Evolutionary conservation across 495 filamentous ascomycete species (phyloP).

Genomic region (Glonium stellatum): DNA sequence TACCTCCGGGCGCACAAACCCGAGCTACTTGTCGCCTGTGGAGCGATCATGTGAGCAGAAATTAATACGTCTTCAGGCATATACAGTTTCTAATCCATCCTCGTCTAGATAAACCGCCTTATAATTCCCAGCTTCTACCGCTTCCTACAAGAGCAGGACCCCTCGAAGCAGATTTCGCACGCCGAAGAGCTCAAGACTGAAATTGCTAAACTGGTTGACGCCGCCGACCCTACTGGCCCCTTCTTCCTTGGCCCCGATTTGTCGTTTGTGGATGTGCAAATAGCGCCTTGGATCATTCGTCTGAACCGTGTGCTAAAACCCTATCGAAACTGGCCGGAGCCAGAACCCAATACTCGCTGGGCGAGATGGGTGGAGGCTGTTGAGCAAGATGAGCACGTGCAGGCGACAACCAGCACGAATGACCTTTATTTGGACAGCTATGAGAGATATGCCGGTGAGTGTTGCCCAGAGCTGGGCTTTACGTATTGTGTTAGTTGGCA

Average conservation of each 20-base stretch:
- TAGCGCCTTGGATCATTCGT: constrained; percentile 82
- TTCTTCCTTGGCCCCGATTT: constrained; percentile 71
- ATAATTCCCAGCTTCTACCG: constrained; percentile 78
- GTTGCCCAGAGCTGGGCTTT: not conserved
- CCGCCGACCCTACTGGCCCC: constrained; percentile 62
- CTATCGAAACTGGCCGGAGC: constrained; percentile 74
- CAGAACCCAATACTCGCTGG: constrained; percentile 63
- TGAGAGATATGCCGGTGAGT: constrained; percentile 56
- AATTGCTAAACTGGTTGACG: constrained; percentile 65
- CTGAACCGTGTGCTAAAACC: constrained; percentile 65
- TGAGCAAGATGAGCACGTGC: constrained; percentile 63
- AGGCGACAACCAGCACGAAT: constrained; percentile 67
- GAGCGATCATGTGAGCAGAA: constrained; percentile 68
- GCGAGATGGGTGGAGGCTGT: constrained; percentile 71
- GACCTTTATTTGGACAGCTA: constrained; percentile 70
- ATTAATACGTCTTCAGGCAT: not conserved
- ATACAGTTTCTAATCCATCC: constrained; percentile 22
- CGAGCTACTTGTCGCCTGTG: constrained; percentile 77
- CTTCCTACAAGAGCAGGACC: constrained; percentile 65
- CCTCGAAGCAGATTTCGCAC: constrained; percentile 54
- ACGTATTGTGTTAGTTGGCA: not conserved
- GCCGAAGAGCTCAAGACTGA: constrained; percentile 61
- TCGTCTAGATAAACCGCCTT: constrained; percentile 64
- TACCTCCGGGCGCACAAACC: constrained; percentile 61
- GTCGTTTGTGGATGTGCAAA: constrained; percentile 77